Base-by-base conservation (phyloP, 1,139 yeast species). In the Hyphopichia buzzinii region DNA sequence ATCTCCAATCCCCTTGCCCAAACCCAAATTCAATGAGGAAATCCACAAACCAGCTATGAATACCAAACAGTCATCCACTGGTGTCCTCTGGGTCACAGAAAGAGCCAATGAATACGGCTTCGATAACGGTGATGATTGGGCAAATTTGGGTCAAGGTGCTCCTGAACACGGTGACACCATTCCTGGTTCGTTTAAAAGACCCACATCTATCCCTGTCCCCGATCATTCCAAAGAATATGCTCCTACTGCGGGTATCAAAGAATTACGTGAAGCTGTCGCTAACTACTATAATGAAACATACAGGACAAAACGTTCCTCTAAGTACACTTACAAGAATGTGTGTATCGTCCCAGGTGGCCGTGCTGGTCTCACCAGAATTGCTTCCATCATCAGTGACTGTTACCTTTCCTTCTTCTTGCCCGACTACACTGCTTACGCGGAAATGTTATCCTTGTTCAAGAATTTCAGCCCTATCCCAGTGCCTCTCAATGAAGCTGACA, bases 391-490 rank as follows among this genome's bases (percentile, higher is more conserved):
- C 40, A 67, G 76, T 39, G 84, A 80, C 54, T 70, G 84, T 49
- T 79, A 79, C 52, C 59, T 80, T 39, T 74, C 82, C 14, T 80
- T 79, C 55, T 80, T 80, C 55, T 64, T 79, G 47, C 86, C 86
- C 4, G 86, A 80, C 54, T 79, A 80, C 52, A 79, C 86, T 17
- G 86, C 86, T 3, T 79, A 79, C 50, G 82, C 86, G n/a, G 86
- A 79, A 55, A 79, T 79, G 84, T 64, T 79, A 49, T 76, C 84
- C 11, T 65, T 79, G 37, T 79, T 79, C 62, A 79, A 79, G 62
- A 79, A 79, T 55, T 79, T 79, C 53, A 75, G 83, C 2, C 84
- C 85, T 6, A 78, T 79, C 38, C 86, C 86, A 1, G 84, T 79
- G 8, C 85, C 85, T 1, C 63, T 79, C 47, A 73, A 69, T 42